These are phyloP conservation scores for Afroboletus lepidellus DNA, from an alignment of 1,284 basidiomycete species.

Conservation along the genomic window DNA sequence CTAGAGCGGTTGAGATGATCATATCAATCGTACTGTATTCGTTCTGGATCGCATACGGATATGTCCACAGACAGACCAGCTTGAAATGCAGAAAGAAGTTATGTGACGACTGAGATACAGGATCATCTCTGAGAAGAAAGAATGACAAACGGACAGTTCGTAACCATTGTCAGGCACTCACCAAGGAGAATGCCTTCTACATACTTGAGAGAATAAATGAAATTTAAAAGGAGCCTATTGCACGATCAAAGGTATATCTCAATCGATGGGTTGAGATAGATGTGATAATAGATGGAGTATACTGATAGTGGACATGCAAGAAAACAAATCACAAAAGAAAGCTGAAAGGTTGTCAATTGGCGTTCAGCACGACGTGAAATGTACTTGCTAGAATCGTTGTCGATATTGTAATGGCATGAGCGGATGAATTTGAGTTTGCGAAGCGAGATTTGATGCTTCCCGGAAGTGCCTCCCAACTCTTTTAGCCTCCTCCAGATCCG, in stretches of 20 bases:
- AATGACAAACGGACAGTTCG: not conserved
- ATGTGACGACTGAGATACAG: not conserved
- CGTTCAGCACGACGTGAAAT: not conserved
- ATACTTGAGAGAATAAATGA: conserved; percentile 2
- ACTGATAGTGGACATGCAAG: not conserved
- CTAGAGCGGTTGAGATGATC: too few relatives aligned
- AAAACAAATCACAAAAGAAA: conserved; percentile 16
- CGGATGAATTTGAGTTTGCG: conserved; percentile 13
- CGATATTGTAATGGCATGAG: conserved; percentile 20
- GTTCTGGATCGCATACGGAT: not conserved
- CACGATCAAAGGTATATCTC: not conserved
- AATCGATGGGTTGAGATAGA: not conserved
- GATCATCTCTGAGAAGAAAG: not conserved
- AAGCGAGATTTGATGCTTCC: conserved; percentile 22
- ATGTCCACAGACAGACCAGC: not conserved
- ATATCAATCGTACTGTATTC: too few relatives aligned
- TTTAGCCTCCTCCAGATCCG: conserved; percentile 22
- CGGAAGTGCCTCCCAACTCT: conserved; percentile 12
- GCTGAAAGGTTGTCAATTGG: conserved; percentile 7
- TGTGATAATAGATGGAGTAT: not conserved
- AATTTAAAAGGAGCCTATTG: conserved; percentile 8
- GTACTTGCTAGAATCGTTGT: conserved; percentile 28
- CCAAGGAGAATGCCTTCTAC: conserved; percentile 1
- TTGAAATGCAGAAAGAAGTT: not conserved
- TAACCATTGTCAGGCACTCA: conserved; percentile 10